Percentiles rank a stretch among this genome's conserved stretches.
phyloP scores from a whole-genome alignment of 495 filamentous ascomycete species.

The Xylaria intraflava region DNA sequence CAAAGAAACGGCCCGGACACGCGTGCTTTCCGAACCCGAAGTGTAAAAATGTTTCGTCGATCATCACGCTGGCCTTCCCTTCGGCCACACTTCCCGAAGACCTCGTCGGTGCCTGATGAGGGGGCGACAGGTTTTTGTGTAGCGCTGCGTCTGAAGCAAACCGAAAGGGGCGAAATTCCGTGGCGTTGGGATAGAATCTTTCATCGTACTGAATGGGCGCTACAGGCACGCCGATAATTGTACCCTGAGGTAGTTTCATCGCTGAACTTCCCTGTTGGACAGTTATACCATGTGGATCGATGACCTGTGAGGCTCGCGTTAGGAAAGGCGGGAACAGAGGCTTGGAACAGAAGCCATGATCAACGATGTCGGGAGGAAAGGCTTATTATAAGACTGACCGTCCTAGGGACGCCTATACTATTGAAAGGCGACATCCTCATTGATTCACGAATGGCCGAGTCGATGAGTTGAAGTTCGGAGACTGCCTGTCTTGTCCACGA shows the following conservation, averaged over 20 bases:
- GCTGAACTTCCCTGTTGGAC: constrained; percentile 8
- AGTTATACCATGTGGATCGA: not conserved
- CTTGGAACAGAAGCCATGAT: too few relatives aligned
- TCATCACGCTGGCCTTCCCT: too few relatives aligned
- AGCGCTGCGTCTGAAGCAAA: too few relatives aligned
- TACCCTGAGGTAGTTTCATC: constrained; percentile 8
- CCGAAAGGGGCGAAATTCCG: constrained; percentile 12
- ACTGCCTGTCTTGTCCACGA: constrained; percentile 3
- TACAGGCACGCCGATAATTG: constrained; percentile 4
- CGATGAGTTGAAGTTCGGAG: constrained; percentile 1
- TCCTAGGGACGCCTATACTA: constrained; percentile 2
- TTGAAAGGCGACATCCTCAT: constrained; percentile 11
- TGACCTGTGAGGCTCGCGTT: not conserved
- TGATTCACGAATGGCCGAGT: constrained; percentile 11
- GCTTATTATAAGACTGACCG: constrained; percentile 2
- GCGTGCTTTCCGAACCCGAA: constrained; percentile 27
- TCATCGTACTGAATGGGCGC: constrained; percentile 13
- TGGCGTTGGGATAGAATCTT: constrained; percentile 8
- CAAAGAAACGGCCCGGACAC: constrained; percentile 38
- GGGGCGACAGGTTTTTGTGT: too few relatives aligned
- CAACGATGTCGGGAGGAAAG: too few relatives aligned
- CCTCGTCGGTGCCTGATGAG: too few relatives aligned
- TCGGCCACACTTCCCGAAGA: too few relatives aligned
- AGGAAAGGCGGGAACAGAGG: too few relatives aligned
- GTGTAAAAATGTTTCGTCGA: too few relatives aligned